Conservation (phyloP, 768 basidiomycete genomes). For the Ramaria sp. region DNA sequence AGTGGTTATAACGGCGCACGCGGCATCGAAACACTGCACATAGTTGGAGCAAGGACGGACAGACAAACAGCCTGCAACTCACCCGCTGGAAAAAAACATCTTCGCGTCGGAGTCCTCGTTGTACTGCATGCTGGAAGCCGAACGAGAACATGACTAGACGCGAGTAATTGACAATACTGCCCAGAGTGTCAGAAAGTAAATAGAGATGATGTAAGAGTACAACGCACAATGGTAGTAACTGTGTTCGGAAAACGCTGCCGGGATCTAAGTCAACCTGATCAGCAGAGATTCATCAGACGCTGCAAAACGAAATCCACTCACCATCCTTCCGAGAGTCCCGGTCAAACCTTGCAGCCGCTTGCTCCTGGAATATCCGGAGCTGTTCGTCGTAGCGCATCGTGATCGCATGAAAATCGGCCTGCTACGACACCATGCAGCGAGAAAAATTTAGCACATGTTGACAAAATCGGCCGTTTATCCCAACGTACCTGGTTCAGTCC, state of each 20-base stretch:
- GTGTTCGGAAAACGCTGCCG: slow-evolving; percentile 2
- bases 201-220: background rate
- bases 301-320: slow-evolving; percentile 2
- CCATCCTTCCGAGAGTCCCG: slow-evolving; percentile 8
- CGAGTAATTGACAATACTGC: slow-evolving; percentile 42
- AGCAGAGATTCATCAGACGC: background rate
- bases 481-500: background rate
- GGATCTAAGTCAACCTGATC: background rate
- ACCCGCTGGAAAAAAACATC: slow-evolving; percentile 31
- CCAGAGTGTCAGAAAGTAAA: slow-evolving; percentile 11
- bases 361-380: slow-evolving; percentile 6
- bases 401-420: slow-evolving; percentile 8
- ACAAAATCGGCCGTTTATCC: background rate
- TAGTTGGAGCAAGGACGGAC: background rate
- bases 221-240: slow-evolving; percentile 6
- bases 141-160: slow-evolving; percentile 46
- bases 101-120: slow-evolving; percentile 28
- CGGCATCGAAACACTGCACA: slow-evolving; percentile 38
- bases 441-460: background rate
- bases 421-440: background rate
- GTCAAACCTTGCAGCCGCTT: slow-evolving; percentile 9
- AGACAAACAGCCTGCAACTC: background rate
- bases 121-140: slow-evolving; percentile 40
- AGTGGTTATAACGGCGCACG: slow-evolving; percentile 46
- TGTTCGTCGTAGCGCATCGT: slow-evolving; percentile 10